Percentiles rank a stretch among this genome's conserved stretches.
These are phyloP conservation scores for Scutellaria galericulata DNA, from an alignment of 257 asterid species.

Conservation along the genomic window DNA sequence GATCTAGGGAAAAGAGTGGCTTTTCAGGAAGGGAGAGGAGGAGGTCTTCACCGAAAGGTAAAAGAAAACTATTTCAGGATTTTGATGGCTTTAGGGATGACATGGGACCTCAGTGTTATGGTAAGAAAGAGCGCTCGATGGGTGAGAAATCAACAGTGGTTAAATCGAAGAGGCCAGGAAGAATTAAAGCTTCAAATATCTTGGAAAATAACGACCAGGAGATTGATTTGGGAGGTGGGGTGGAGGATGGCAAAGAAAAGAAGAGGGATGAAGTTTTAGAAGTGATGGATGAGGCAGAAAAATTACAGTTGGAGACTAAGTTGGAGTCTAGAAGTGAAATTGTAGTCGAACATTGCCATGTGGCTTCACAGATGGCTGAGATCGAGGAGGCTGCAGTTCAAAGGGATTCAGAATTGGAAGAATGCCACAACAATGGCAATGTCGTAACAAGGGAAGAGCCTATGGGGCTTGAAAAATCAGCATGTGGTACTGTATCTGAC, in stretches of 20 bases:
- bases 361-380: slow-evolving; percentile 38
- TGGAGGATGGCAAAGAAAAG: slow-evolving; percentile 48
- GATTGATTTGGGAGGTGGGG: slow-evolving; percentile 44
- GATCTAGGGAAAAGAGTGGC: slow-evolving; percentile 53
- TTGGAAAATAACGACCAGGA: slow-evolving; percentile 48
- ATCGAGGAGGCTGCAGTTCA: slow-evolving; percentile 41
- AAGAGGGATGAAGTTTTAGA: slow-evolving; percentile 41
- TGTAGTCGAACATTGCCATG: slow-evolving; percentile 48
- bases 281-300: slow-evolving; percentile 49
- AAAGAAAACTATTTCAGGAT: slow-evolving; percentile 67
- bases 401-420: slow-evolving; percentile 46
- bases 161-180: slow-evolving; percentile 66
- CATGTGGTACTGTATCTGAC: slow-evolving; percentile 39
- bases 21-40: slow-evolving; percentile 44
- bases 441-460: slow-evolving; percentile 44
- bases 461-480: slow-evolving; percentile 41
- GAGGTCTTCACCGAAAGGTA: slow-evolving; percentile 53
- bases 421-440: slow-evolving; percentile 43
- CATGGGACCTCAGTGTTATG: slow-evolving; percentile 40
- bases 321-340: slow-evolving; percentile 33
- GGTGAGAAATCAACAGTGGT: slow-evolving; percentile 58
- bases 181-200: slow-evolving; percentile 58
- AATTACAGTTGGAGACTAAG: slow-evolving; percentile 34
- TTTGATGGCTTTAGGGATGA: slow-evolving; percentile 48
- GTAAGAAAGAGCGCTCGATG: slow-evolving; percentile 40